Evolutionary conservation across 2,329 filamentous ascomycete genomes (phyloP).

Genomic region (Herpomyces periplanetae): DNA sequence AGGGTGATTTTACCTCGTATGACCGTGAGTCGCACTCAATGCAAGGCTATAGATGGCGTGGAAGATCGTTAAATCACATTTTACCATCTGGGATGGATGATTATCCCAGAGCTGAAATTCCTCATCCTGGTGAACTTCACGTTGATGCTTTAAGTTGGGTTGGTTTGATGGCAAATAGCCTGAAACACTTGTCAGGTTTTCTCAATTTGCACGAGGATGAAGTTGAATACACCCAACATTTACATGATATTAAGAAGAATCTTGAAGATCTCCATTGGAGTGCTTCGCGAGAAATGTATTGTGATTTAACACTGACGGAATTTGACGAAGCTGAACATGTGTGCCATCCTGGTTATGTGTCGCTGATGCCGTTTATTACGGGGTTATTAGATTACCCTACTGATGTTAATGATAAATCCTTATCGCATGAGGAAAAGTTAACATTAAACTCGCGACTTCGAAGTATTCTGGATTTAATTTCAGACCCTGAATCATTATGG

Average conservation of each 20-base stretch:
- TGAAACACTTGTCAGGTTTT: constrained; percentile 34
- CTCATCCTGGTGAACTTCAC: constrained; percentile 78
- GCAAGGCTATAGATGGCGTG: constrained; percentile 87
- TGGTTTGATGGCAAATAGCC: constrained; percentile 67
- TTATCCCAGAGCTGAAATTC: constrained; percentile 69
- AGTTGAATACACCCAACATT: constrained; percentile 24
- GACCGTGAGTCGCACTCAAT: constrained; percentile 52
- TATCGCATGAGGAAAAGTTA: no score
- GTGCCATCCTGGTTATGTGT: constrained; percentile 88
- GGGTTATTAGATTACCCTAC: constrained; percentile 36
- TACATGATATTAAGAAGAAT: constrained; percentile 42
- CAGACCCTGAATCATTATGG: constrained; percentile 53
- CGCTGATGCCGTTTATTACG: constrained; percentile 59
- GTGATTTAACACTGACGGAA: constrained; percentile 73
- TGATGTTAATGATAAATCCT: no score
- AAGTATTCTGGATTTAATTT: constrained; percentile 32
- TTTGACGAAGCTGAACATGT: constrained; percentile 65
- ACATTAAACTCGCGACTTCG: constrained; percentile 35
- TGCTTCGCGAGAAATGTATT: constrained; percentile 38
- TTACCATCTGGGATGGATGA: constrained; percentile 81
- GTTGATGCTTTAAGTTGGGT: constrained; percentile 86
- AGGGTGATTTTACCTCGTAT: constrained; percentile 58
- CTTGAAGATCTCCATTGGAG: constrained; percentile 83
- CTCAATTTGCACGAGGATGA: constrained; percentile 40
- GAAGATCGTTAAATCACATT: constrained; percentile 47